Evolutionary conservation across 768 basidiomycete genomes (phyloP).

Genomic region (Psilocybe tampanensis): DNA sequence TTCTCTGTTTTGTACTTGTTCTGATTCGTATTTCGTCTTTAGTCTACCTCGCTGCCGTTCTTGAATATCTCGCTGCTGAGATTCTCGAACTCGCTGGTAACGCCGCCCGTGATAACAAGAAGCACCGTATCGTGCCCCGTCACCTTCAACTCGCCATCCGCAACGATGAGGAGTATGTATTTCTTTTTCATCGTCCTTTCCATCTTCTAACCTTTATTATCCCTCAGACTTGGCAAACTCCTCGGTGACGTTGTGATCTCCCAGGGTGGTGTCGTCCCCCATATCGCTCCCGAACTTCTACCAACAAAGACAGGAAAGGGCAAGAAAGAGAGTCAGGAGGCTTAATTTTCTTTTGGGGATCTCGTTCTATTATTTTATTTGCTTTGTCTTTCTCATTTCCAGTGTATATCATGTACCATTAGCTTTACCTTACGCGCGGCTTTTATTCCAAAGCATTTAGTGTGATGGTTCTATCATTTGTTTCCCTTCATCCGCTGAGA

Average conservation of each 20-base stretch:
- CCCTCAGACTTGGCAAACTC: constrained; percentile 77
- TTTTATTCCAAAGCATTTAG: constrained; percentile 8
- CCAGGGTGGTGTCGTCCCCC: constrained; percentile 76
- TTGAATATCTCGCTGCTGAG: constrained; percentile 92
- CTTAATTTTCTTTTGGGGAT: constrained; percentile 11
- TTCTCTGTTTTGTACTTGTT: not conserved
- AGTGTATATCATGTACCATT: constrained; percentile 21
- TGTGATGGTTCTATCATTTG: constrained; percentile 3
- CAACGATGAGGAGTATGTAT: constrained; percentile 78
- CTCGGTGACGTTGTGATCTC: constrained; percentile 88
- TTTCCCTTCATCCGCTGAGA: too few relatives aligned
- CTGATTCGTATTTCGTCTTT: not conserved
- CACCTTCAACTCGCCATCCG: constrained; percentile 92
- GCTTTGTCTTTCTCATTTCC: constrained; percentile 10
- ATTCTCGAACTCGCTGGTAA: constrained; percentile 92
- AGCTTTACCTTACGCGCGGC: constrained; percentile 19
- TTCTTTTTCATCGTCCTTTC: not conserved
- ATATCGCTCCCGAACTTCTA: constrained; percentile 41
- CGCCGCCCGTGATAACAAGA: constrained; percentile 82
- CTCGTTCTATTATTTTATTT: constrained; percentile 15
- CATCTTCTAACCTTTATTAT: not conserved
- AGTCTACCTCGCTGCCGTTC: constrained; percentile 90
- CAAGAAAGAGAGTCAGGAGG: constrained; percentile 29
- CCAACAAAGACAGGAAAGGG: constrained; percentile 41
- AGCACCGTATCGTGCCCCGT: constrained; percentile 93